phyloP scores from a whole-genome alignment of 176 grass and related monocot species.

The Oryza glumipatula region DNA sequence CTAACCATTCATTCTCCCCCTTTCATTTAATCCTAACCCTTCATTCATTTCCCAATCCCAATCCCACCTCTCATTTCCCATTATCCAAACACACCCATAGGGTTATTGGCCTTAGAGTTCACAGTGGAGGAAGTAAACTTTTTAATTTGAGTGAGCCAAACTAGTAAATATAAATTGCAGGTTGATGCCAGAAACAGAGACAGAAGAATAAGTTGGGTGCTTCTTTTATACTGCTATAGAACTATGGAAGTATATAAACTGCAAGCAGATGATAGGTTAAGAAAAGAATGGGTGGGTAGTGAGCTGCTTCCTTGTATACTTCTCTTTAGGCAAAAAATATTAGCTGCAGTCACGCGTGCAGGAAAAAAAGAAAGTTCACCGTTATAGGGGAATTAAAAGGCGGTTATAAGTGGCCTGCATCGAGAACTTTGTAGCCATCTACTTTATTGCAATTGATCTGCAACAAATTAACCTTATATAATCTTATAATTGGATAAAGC shows the following conservation, averaged over 20 bases:
- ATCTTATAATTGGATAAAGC: slow-evolving; percentile 57
- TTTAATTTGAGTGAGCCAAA: slow-evolving; percentile 28
- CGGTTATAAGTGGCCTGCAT: slow-evolving; percentile 54
- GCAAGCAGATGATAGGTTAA: slow-evolving; percentile 33
- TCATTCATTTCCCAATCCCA: too few relatives aligned
- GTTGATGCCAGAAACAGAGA: not conserved
- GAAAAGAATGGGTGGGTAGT: slow-evolving; percentile 27
- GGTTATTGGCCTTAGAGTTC: not conserved
- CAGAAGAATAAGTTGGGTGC: not conserved
- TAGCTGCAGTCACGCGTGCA: slow-evolving; percentile 33
- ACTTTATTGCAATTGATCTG: slow-evolving; percentile 47
- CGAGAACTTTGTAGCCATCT: slow-evolving; percentile 35
- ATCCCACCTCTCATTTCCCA: too few relatives aligned
- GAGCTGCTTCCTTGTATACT: not conserved
- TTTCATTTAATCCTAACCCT: too few relatives aligned
- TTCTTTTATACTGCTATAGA: slow-evolving; percentile 38
- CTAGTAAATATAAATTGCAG: not conserved
- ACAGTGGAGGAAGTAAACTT: not conserved
- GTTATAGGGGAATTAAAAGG: slow-evolving; percentile 41
- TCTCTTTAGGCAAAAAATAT: slow-evolving; percentile 41
- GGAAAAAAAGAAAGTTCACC: slow-evolving; percentile 40
- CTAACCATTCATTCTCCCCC: too few relatives aligned
- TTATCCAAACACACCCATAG: too few relatives aligned
- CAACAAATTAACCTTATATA: slow-evolving; percentile 43
- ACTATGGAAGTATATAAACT: slow-evolving; percentile 34